Evolutionary conservation across 352 stramenopile genomes (phyloP).

Genomic region (Phytophthora brassicae): DNA sequence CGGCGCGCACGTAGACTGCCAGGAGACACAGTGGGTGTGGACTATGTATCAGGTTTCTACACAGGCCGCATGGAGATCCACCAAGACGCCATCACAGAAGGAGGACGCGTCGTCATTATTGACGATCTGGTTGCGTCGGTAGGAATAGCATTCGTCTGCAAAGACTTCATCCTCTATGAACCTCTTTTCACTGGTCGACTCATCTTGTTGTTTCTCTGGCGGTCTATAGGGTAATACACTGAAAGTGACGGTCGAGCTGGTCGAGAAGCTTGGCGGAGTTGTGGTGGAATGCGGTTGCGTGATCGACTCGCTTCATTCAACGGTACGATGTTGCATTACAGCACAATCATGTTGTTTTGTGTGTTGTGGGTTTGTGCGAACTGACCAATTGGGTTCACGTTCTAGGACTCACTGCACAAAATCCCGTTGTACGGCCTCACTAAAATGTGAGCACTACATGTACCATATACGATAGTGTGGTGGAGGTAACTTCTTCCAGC

Average conservation of each 20-base stretch:
- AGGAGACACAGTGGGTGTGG: slow-evolving; percentile 72
- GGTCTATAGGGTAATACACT: slow-evolving; percentile 66
- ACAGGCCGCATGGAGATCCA: slow-evolving; percentile 80
- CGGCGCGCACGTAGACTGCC: slow-evolving; percentile 62
- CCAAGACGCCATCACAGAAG: slow-evolving; percentile 71
- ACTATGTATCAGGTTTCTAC: slow-evolving; percentile 81
- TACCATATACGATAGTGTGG: too few species aligned
- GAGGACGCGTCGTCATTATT: slow-evolving; percentile 74
- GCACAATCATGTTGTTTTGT: slow-evolving; percentile 2
- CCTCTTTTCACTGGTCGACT: slow-evolving; percentile 13
- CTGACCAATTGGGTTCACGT: slow-evolving; percentile 18
- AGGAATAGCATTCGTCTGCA: too few species aligned
- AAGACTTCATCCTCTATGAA: too few species aligned
- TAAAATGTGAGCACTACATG: slow-evolving; percentile 50
- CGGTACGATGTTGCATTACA: slow-evolving; percentile 32
- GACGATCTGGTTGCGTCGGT: slow-evolving; percentile 83
- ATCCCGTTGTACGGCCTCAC: slow-evolving; percentile 58
- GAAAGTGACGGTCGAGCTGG: slow-evolving; percentile 78
- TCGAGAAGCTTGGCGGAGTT: slow-evolving; percentile 63
- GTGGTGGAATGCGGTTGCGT: slow-evolving; percentile 84
- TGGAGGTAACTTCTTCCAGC: background rate
- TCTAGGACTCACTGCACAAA: slow-evolving; percentile 46
- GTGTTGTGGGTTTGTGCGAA: background rate
- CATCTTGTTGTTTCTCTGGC: slow-evolving; percentile 5
- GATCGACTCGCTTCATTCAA: slow-evolving; percentile 58